Evolutionary conservation across 2,329 filamentous ascomycete species (phyloP), one percentile per base, ranked within the genome.

Genomic region (Emericellopsis atlantica): DNA sequence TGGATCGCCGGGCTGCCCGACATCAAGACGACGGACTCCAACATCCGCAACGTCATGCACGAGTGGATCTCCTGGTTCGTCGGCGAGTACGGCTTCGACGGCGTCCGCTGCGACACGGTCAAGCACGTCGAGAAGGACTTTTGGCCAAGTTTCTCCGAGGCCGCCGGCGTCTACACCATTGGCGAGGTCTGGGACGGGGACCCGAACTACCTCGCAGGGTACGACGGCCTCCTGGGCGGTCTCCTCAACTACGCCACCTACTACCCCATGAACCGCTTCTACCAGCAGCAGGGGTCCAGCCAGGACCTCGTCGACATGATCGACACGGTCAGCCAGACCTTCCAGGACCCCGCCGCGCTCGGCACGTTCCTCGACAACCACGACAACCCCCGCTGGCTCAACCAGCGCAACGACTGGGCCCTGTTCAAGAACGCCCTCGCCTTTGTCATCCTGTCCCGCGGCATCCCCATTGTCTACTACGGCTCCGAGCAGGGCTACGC

Each of bases 381-480:
- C 49, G 75, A 79, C 52, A 64, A 72, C 38, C 51, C 66, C 5
- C 70, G 75, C 18, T 76, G 74, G 53, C 54, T 70, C 18, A 67
- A 59, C 45, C 54, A 65, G 43, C 76, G 69, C 39, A 52, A 59
- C 9, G 76, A 81, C 50, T 54, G 67, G 7, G 57, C 71, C 3
- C 64, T 79, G 2, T 69, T 76, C 36, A 73, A 75, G 54, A 82
- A 82, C 48, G 66, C 72, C 5, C 62, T 81, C 33, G 66, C 74
- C 0, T 81, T 74, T 49, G 72, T 70, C n/a, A 67, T 82, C 24
- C 66, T 82, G 15, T 62, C 62, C 3, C 65, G 79, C 41, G 78
- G 78, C 16, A 73, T 81, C 32, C 76, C 77, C 1, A 74, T 80
- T 42, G 65, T 81, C 29, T 83, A 81, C 56, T 70, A 79, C 48